A percentile compares a stretch with the other conserved stretches of the same genome.
These are phyloP conservation scores for Beverwykella pulmonaria DNA, from an alignment of 495 filamentous ascomycete species.

Conservation along the genomic window DNA sequence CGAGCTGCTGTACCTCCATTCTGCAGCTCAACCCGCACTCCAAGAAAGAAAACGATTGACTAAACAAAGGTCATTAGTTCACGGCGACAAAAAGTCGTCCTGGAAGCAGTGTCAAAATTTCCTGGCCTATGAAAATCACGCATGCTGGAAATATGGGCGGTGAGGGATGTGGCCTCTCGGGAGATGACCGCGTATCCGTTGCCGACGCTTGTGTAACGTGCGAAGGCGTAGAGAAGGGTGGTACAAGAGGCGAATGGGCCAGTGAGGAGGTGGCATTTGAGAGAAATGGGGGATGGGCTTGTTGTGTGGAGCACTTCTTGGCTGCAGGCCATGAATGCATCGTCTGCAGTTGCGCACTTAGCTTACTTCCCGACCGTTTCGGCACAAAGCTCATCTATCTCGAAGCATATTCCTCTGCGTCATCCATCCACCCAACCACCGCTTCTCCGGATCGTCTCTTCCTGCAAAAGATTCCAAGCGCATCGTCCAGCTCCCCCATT, in stretches of 20 bases:
- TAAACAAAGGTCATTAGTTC: neutral
- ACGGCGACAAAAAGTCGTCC: neutral
- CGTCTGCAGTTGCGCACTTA: neutral
- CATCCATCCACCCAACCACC: neutral
- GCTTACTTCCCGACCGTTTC: neutral
- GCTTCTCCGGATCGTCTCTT: neutral
- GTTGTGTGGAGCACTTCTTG: neutral
- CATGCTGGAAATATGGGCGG: neutral
- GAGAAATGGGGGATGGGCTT: neutral
- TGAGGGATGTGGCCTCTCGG: neutral
- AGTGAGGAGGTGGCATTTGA: neutral
- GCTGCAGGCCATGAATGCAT: neutral
- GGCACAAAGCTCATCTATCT: neutral
- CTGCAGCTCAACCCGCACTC: neutral
- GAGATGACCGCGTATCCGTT: neutral
- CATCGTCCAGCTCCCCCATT: neutral
- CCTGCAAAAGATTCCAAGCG: neutral
- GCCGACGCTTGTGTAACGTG: neutral
- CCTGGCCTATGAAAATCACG: neutral
- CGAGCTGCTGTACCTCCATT: neutral
- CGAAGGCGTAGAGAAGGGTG: neutral
- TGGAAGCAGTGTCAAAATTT: neutral
- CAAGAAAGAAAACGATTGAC: neutral
- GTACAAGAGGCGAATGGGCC: neutral
- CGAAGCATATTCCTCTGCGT: neutral